Conservation (phyloP, 495 filamentous ascomycete species). For the Cercophora sp. region DNA sequence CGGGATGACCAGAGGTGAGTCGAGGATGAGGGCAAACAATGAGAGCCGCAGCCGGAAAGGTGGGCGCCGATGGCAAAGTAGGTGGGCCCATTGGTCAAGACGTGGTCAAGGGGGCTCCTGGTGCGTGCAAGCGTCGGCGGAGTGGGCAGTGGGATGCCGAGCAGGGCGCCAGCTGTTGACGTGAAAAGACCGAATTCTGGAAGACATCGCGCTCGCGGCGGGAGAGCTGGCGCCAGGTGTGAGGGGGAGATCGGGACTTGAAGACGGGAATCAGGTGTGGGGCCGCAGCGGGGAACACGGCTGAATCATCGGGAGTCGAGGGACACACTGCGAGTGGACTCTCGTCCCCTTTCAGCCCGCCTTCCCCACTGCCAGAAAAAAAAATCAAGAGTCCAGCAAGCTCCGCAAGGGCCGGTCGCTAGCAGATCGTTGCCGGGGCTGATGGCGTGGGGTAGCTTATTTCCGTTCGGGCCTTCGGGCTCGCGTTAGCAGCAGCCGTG, state of each 20-base stretch:
- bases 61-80: background rate
- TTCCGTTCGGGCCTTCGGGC: background rate
- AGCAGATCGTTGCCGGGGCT: background rate
- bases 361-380: background rate
- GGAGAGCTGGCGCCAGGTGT: constrained; percentile 12
- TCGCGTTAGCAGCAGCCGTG: background rate
- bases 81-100: constrained; percentile 9
- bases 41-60: too few relatives aligned
- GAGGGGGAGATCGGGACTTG: constrained; percentile 33
- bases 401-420: too few relatives aligned
- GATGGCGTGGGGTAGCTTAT: background rate
- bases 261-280: constrained; percentile 40
- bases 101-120: background rate
- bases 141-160: background rate
- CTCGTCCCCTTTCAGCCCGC: background rate
- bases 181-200: constrained; percentile 5
- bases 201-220: constrained; percentile 12
- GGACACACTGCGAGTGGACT: background rate
- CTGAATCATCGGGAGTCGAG: constrained; percentile 2
- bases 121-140: background rate
- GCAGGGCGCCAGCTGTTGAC: background rate
- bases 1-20: constrained; percentile 17
- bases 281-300: constrained; percentile 30
- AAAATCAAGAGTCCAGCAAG: too few relatives aligned
- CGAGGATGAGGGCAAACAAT: constrained; percentile 8